Conservation (phyloP, 73 alveolate species). For the Paramecium tetraurelia region DNA sequence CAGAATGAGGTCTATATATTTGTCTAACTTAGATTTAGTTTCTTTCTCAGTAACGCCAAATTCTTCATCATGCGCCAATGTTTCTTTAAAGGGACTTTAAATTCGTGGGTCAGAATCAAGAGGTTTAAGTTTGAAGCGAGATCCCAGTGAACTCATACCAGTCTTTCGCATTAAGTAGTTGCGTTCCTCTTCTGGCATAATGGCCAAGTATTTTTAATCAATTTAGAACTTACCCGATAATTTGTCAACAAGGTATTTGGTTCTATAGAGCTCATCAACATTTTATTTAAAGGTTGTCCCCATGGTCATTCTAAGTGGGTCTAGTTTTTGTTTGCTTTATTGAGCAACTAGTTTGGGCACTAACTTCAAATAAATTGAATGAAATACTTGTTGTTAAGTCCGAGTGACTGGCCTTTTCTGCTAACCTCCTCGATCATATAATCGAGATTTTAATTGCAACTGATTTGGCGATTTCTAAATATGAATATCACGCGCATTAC, state of each 20-base stretch:
- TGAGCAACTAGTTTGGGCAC: slow-evolving; percentile 41
- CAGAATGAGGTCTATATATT: slow-evolving; percentile 48
- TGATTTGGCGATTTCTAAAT: neutral
- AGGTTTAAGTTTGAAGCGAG: slow-evolving; percentile 46
- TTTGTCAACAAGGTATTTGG: slow-evolving; percentile 48
- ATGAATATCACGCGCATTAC: neutral
- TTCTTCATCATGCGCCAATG: slow-evolving; percentile 42
- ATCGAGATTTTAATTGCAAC: neutral
- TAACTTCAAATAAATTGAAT: neutral
- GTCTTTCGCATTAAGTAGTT: slow-evolving; percentile 41
- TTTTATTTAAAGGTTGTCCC: slow-evolving; percentile 26
- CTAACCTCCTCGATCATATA: neutral
- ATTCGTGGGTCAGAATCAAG: slow-evolving; percentile 20
- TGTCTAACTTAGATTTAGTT: slow-evolving; percentile 47
- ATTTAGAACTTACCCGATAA: slow-evolving; percentile 54
- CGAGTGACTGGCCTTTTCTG: neutral
- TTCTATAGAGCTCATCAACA: slow-evolving; percentile 50
- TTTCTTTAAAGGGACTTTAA: slow-evolving; percentile 6
- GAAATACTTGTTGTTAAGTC: neutral
- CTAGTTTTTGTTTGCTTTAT: slow-evolving; percentile 47
- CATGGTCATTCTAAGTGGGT: slow-evolving; percentile 29
- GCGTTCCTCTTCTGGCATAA: slow-evolving; percentile 55
- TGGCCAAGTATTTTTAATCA: slow-evolving; percentile 50
- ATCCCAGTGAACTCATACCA: slow-evolving; percentile 49
- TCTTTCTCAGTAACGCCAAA: slow-evolving; percentile 15